Evolutionary conservation across 805 yeast genomes (phyloP).

Genomic region (Starmerella riodocensis): DNA sequence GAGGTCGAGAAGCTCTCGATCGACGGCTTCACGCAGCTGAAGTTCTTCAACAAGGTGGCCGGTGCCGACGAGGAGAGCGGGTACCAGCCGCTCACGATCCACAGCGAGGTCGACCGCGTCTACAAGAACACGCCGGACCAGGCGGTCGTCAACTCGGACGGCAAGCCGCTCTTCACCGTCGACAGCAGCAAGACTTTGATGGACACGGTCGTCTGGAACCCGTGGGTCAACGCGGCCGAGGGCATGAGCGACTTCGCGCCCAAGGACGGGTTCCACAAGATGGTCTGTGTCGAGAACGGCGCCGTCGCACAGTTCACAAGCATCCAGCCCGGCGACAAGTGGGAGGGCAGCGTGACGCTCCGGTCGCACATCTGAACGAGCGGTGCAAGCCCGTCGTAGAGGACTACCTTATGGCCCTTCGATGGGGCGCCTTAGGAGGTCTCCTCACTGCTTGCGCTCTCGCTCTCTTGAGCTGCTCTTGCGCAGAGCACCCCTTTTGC

Average conservation of each 20-base stretch:
- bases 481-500: too few relatives aligned
- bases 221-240: conserved; percentile 75
- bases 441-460: too few relatives aligned
- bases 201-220: conserved; percentile 90
- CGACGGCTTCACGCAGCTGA: conserved; percentile 60
- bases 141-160: conserved; percentile 57
- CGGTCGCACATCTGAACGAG: conserved; percentile 8
- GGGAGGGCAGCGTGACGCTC: conserved; percentile 39
- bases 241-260: conserved; percentile 86
- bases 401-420: too few relatives aligned
- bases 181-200: conserved; percentile 38
- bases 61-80: conserved; percentile 32
- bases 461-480: too few relatives aligned
- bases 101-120: conserved; percentile 68
- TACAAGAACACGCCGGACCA: conserved; percentile 44
- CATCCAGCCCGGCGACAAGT: conserved; percentile 56
- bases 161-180: conserved; percentile 57
- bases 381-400: neutral
- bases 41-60: conserved; percentile 64
- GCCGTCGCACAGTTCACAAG: conserved; percentile 55
- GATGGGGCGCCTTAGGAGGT: too few relatives aligned
- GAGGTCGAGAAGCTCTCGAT: conserved; percentile 71
- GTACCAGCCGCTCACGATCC: conserved; percentile 22
- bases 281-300: conserved; percentile 96
- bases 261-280: conserved; percentile 62